Base-by-base conservation (phyloP, 2,329 filamentous ascomycete species). In the Alternaria postmessia region DNA sequence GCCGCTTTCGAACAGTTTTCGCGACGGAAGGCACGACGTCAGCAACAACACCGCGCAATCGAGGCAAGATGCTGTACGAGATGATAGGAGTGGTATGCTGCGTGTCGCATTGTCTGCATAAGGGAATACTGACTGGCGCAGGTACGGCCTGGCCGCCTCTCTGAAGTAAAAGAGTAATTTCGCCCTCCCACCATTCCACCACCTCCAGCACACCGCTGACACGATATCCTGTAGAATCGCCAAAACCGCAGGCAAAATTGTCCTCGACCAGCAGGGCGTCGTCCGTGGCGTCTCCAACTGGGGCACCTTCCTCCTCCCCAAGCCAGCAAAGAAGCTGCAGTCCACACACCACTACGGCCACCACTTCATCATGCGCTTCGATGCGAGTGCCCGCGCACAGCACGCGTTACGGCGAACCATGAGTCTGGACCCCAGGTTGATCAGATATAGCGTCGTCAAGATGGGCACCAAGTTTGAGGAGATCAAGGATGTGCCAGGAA, bases 351-450 rank as follows among this genome's bases (percentile, higher is more conserved):
- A 87, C 66, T 87, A 89, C 69, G 95, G 95, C 56, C 94, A 98
- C 83, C 96, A 99, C 86, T 99, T 99, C 80, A 91, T 96, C 75
- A 92, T 99, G 91, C 92, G 95, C 71, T 99, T 97, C 84, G 95
- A 99, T 79, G 83, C 90, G 57, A 91, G 89, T 61, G 82, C 89
- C 7, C 79, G 83, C 51, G 89, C 91, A 7, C 94, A 98, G 80
- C 83, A 91, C 67, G 84, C 88, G 43, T 86, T 99, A 41, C 86
- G 90, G 63, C 86, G 85, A 62, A 94, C 91, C 18, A 85, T 99
- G 67, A 86, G 88, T 51, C 84, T 96, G 68, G 95, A 99, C 81
- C 94, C 95, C 41, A 86, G 95, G 58, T 91, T 98, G 88, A 91
- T 99, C 65, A 88, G 93, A 60, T 90, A 94, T 72, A 89, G 89